Evolutionary conservation across 1,284 basidiomycete species (phyloP).

Genomic region (Chiua sp.): DNA sequence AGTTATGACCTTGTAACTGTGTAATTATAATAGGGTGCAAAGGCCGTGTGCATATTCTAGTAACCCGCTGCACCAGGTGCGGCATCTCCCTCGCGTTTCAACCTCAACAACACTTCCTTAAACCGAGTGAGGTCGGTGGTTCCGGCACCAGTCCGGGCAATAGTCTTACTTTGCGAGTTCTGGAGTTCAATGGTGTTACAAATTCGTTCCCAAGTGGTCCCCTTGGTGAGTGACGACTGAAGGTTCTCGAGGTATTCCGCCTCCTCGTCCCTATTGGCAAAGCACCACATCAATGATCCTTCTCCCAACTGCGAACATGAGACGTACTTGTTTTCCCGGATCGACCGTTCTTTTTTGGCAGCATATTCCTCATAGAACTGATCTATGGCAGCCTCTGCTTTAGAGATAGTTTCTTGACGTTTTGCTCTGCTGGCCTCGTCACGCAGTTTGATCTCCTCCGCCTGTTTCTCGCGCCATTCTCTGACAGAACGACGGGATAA

Average conservation of each 20-base stretch:
- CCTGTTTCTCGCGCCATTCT: conserved; percentile 89
- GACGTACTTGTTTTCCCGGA: conserved; percentile 91
- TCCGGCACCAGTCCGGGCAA: conserved; percentile 84
- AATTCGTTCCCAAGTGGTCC: conserved; percentile 97
- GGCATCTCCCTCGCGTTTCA: conserved; percentile 87
- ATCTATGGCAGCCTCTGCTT: conserved; percentile 94
- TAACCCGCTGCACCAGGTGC: conserved; percentile 95
- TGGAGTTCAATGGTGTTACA: conserved; percentile 87
- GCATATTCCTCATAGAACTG: conserved; percentile 97
- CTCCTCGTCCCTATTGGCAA: conserved; percentile 93
- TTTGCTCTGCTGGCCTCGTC: conserved; percentile 82
- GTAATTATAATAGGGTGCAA: conserved; percentile 14
- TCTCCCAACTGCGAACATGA: neutral
- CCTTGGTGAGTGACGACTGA: conserved; percentile 81
- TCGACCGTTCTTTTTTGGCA: conserved; percentile 90
- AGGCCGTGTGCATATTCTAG: conserved; percentile 43
- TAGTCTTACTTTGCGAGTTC: conserved; percentile 97
- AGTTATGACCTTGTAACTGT: conserved; percentile 21
- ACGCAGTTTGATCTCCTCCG: conserved; percentile 81
- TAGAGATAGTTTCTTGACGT: conserved; percentile 86
- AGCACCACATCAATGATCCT: conserved; percentile 7
- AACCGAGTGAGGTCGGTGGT: conserved; percentile 90
- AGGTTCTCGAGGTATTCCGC: conserved; percentile 79
- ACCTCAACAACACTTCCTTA: conserved; percentile 88
- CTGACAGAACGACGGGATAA: conserved; percentile 44